A percentile compares a stretch with the other conserved stretches of the same genome.
Conservation (phyloP, 1,284 basidiomycete species). For the Coniferiporia sulphurascens region DNA sequence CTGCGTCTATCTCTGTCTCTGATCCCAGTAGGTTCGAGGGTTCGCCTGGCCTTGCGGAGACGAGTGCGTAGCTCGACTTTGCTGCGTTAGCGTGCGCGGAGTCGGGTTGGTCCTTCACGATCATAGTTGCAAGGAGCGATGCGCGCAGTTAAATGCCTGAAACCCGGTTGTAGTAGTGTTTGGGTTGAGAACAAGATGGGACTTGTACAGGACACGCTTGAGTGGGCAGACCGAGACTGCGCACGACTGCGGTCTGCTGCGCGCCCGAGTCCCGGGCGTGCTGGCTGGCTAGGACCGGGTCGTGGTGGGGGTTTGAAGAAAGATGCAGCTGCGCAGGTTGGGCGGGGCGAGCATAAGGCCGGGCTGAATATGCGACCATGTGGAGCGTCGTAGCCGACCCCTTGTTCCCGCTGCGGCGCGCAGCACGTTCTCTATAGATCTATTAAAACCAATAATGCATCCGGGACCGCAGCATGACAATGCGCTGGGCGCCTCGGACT, state of each 20-base stretch:
- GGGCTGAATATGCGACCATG: too few relatives aligned
- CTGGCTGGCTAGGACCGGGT: too few relatives aligned
- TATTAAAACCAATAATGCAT: too few relatives aligned
- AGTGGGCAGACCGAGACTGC: not conserved
- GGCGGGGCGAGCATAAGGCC: too few relatives aligned
- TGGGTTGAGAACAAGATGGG: not conserved
- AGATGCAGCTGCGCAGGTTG: too few relatives aligned
- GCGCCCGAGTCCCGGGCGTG: not conserved
- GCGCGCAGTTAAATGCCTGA: not conserved
- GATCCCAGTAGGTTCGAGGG: not conserved
- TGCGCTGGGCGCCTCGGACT: too few relatives aligned
- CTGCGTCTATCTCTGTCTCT: not conserved
- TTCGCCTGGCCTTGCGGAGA: not conserved
- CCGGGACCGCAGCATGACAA: too few relatives aligned
- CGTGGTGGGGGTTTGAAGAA: too few relatives aligned
- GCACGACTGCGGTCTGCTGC: not conserved
- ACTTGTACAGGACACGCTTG: too few relatives aligned
- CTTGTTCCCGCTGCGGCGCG: not conserved
- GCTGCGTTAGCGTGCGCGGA: not conserved
- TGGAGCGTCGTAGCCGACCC: too few relatives aligned
- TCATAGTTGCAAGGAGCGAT: not conserved
- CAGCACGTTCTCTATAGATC: not conserved
- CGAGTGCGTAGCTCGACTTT: not conserved
- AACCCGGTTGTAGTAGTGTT: not conserved
- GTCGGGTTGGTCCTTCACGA: constrained; percentile 6